Evolutionary conservation across 192 early-diverging fungal genomes (phyloP), one percentile per base, ranked within the genome.

Genomic region (Backusella circina): DNA sequence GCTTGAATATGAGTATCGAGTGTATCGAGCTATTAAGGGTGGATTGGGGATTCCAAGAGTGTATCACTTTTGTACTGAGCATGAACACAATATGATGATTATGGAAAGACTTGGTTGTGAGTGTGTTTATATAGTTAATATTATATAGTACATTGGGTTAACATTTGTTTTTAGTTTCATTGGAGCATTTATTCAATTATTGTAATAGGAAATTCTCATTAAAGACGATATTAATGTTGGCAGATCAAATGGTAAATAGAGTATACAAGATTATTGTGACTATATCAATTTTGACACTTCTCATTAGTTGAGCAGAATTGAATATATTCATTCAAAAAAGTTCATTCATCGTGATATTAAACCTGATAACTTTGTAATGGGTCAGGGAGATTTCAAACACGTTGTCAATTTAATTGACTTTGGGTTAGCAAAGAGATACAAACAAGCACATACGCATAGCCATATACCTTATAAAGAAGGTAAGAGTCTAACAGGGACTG

Each of bases 1-100:
- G 80, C 86, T 99, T 18, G 97, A 99, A 83, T 98, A 98, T 82
- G 98, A 99, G 81, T 92, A 94, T 66, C 88, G 92, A 79, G 95
- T 99, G 44, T 98, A 98, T 89, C 95, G 94, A 81, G 87, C 93
- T 15, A 86, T 99, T 73, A 95, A 96, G 7, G 97, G 97, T 51
- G 97, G 96, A 41, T 91, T 93, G 54, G 95, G 95, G 26, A 93
- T 96, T 72, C 94, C 95, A 23, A 93, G 94, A 82, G 90, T 95
- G 33, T 87, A 91, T 80, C 91, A 90, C 83, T 96, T 91, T 85
- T 91, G 93, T 71, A 88, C 90, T 50, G 93, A 94, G 77, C 83
- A 86, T 64, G 91, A 95, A 74, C 92, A 94, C 84, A 91, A 95
- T 81, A 88, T 86, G 57, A 91, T 96, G 92, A 90, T 94, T 57